A percentile compares a stretch with the other conserved stretches of the same genome.
These are phyloP conservation scores for Hsuehochloa calcarea DNA, from an alignment of 176 grass and related monocot genomes.

Conservation along the genomic window DNA sequence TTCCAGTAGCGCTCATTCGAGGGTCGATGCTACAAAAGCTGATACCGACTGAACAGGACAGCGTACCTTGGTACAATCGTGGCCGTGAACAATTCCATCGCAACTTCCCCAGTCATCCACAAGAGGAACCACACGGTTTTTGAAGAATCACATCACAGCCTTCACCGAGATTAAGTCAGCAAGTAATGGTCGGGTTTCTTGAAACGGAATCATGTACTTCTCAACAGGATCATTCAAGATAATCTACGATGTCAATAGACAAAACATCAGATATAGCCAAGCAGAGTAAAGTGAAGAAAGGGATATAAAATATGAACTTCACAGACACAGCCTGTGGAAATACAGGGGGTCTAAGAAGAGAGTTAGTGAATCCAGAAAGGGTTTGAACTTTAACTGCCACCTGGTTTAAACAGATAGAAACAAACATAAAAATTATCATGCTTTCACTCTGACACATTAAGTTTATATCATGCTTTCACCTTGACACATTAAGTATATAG, in stretches of 20 bases:
- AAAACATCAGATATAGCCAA: constrained; percentile 19
- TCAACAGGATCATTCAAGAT: constrained; percentile 81
- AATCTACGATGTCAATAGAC: constrained; percentile 46
- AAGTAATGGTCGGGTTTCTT: constrained; percentile 57
- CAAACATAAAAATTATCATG: not conserved
- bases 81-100: constrained; percentile 70
- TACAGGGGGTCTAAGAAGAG: constrained; percentile 53
- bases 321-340: constrained; percentile 61
- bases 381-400: constrained; percentile 82
- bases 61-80: constrained; percentile 67
- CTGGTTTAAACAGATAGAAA: constrained; percentile 44
- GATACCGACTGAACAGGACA: constrained; percentile 21
- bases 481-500: not conserved
- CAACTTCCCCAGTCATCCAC: constrained; percentile 90
- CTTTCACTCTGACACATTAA: constrained; percentile 22
- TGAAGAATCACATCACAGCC: constrained; percentile 70
- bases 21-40: not conserved
- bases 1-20: constrained; percentile 21
- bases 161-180: constrained; percentile 52
- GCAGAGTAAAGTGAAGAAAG: constrained; percentile 11
- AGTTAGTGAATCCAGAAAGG: constrained; percentile 73
- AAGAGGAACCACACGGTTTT: constrained; percentile 62
- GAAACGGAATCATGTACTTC: constrained; percentile 90
- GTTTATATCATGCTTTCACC: constrained; percentile 5
- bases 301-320: constrained; percentile 11